Evolutionary conservation across 1,284 basidiomycete genomes (phyloP).

Genomic region (Hymenochaete sp.): DNA sequence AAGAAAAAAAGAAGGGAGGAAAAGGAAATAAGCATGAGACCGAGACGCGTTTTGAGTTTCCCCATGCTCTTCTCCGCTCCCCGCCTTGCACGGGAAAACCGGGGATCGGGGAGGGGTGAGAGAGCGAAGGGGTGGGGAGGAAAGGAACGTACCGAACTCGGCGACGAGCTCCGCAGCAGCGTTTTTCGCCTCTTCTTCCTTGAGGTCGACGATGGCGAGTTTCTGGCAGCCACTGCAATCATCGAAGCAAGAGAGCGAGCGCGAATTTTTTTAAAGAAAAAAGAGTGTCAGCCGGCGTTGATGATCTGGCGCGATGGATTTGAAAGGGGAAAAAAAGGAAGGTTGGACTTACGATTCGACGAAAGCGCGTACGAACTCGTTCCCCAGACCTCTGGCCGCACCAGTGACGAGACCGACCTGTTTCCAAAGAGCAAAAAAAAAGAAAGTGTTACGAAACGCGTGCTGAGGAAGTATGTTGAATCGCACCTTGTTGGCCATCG

Average conservation of each 20-base stretch:
- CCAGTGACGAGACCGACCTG: constrained; percentile 93
- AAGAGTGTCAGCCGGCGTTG: not conserved
- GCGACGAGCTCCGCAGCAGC: constrained; percentile 70
- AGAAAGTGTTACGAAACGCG: constrained; percentile 7
- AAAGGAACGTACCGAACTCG: constrained; percentile 37
- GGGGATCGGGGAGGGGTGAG: too few relatives aligned
- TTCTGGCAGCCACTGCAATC: constrained; percentile 80
- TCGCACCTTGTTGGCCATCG: constrained; percentile 57
- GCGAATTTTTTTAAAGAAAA: constrained; percentile 2
- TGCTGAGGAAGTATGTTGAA: not conserved
- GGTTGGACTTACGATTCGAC: constrained; percentile 63
- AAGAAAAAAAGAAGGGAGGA: too few relatives aligned
- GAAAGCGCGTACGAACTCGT: constrained; percentile 85
- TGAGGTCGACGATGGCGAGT: constrained; percentile 81
- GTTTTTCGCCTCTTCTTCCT: constrained; percentile 58
- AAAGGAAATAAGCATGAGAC: constrained; percentile 4
- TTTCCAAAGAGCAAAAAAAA: not conserved
- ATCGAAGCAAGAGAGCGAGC: too few relatives aligned
- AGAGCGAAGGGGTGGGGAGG: too few relatives aligned
- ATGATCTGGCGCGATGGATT: not conserved
- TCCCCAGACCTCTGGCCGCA: constrained; percentile 82
- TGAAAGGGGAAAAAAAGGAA: constrained; percentile 5
- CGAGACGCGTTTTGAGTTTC: not conserved
- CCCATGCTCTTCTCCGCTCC: too few relatives aligned
- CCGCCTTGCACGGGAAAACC: too few relatives aligned